Evolutionary conservation across 2,329 filamentous ascomycete genomes (phyloP), one percentile per base, ranked within the genome.

Genomic region (Microdochium trichocladiopsis): DNA sequence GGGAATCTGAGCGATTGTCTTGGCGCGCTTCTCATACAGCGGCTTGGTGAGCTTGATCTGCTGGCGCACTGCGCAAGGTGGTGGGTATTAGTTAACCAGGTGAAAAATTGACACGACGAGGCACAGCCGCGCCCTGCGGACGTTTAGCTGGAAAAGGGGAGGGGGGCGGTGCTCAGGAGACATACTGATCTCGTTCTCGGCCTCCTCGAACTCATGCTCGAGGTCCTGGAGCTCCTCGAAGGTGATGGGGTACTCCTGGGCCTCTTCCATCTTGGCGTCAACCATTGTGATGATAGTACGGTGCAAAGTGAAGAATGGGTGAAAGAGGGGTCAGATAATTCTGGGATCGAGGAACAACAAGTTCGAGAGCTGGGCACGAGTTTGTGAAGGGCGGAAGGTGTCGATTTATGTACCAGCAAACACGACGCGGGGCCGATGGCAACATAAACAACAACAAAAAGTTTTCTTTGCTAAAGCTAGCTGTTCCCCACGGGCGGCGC

Each of bases 201-300:
- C 84, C 62, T 92, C 83, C 55, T 92, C 85, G 63, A 96, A 95
- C 57, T 95, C 87, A 60, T 84, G 79, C 75, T 96, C 90, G 57
- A 96, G 77, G 53, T 86, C 80, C 53, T 83, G 80, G 58, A 97
- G 83, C 67, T 93, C 82, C 70, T 90, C 87, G 70, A 90, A 92
- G 54, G 78, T 80, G 56, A 86, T 72, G 54, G 70, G 59, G 54
- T 71, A 72, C 23, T 71, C 69, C 54, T 72, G 69, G 47, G 69
- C 54, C 24, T 66, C 63, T 51, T 63, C 60, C 58, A 59, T 59
- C 52, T 51, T 58, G 47, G 49, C 51, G 22, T 47, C 47, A 14
- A 28, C 47, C 47, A 48, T 48, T 25, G 18, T 25, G 18, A 23
- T 25, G 47, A 11, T 14, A 4, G 47, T 10, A 18, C 14, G 22